Evolutionary conservation across 768 basidiomycete species (phyloP).

Genomic region (Gloeophyllum trabeum): DNA sequence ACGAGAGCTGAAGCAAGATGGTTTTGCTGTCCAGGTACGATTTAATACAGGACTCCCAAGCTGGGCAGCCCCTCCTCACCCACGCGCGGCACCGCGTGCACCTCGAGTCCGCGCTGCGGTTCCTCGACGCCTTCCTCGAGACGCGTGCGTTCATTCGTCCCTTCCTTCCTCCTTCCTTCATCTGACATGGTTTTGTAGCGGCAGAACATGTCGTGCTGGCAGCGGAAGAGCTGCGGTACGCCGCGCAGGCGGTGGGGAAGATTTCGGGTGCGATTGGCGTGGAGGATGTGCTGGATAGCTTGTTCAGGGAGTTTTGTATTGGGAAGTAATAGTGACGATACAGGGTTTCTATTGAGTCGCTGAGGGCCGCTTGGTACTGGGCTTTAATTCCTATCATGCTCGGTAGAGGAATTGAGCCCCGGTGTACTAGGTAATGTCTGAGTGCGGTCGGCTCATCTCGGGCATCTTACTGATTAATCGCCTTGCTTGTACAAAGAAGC

Average conservation of each 20-base stretch:
- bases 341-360: not conserved
- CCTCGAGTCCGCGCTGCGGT: constrained; percentile 50
- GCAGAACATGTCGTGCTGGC: constrained; percentile 67
- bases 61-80: constrained; percentile 55
- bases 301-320: constrained; percentile 85
- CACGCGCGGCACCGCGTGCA: constrained; percentile 73
- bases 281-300: constrained; percentile 73
- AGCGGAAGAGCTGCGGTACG: constrained; percentile 84
- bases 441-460: too few relatives aligned
- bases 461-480: too few relatives aligned
- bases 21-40: constrained; percentile 3
- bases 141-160: constrained; percentile 19
- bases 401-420: too few relatives aligned
- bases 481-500: too few relatives aligned
- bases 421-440: too few relatives aligned
- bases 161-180: not conserved
- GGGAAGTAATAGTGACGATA: constrained; percentile 44
- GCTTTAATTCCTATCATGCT: too few relatives aligned
- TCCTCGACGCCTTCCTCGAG: constrained; percentile 51
- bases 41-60: constrained; percentile 5
- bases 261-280: constrained; percentile 74
- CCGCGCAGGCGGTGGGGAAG: constrained; percentile 71
- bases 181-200: constrained; percentile 21
- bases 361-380: too few relatives aligned
- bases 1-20: constrained; percentile 1